These are phyloP conservation scores for Yamadazyma epiphylla DNA, from an alignment of 1,139 yeast genomes.

Conservation along the genomic window DNA sequence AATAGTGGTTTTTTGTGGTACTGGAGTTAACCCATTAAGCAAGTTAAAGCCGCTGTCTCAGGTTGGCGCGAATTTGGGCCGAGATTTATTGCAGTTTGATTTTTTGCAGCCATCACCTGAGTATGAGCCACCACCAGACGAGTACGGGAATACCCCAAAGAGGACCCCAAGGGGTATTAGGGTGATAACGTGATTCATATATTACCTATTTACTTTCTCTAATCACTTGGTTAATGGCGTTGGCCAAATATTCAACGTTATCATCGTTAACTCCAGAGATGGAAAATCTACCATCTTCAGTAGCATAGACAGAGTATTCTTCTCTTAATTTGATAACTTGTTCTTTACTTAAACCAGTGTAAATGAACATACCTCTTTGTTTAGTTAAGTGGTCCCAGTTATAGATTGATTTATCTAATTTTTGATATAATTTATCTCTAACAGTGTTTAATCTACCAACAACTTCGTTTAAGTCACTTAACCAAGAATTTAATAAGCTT, in stretches of 20 bases:
- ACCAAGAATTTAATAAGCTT: conserved; percentile 69
- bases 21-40: too few relatives aligned
- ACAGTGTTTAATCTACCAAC: conserved; percentile 73
- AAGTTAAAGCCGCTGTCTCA: too few relatives aligned
- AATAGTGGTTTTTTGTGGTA: too few relatives aligned
- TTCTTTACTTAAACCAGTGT: conserved; percentile 70
- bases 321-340: conserved; percentile 70
- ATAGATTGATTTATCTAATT: conserved; percentile 51
- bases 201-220: conserved; percentile 9
- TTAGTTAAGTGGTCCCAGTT: conserved; percentile 83
- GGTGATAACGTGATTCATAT: too few relatives aligned
- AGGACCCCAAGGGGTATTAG: too few relatives aligned
- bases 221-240: conserved; percentile 63
- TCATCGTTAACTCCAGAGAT: conserved; percentile 81
- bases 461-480: conserved; percentile 70
- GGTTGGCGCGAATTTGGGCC: too few relatives aligned
- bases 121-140: too few relatives aligned
- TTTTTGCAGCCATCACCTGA: too few relatives aligned
- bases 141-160: too few relatives aligned
- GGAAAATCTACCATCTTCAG: conserved; percentile 87
- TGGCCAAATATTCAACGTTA: conserved; percentile 80
- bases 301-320: conserved; percentile 76
- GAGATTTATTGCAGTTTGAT: too few relatives aligned
- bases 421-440: conserved; percentile 62
- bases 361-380: conserved; percentile 97